A percentile compares a stretch with the other conserved stretches of the same genome.
Evolutionary conservation across 2,329 filamentous ascomycete genomes (phyloP).

Genomic region (Aspergillus thermomutatus): DNA sequence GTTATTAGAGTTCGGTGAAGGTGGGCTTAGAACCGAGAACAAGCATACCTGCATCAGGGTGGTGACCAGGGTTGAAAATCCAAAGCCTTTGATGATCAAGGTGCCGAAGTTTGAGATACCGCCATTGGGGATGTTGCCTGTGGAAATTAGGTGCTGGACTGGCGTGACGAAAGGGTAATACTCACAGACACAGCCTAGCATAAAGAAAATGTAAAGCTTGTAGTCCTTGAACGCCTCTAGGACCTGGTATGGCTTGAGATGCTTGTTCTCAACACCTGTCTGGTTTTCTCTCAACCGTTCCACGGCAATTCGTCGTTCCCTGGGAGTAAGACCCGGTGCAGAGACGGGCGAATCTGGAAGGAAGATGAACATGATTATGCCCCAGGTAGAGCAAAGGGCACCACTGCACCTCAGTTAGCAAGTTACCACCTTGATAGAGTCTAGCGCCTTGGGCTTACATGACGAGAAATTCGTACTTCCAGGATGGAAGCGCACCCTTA

Average conservation of each 20-base stretch:
- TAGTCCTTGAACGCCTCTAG: constrained; percentile 56
- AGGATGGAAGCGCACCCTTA: constrained; percentile 54
- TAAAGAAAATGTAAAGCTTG: constrained; percentile 58
- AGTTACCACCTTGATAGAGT: not conserved
- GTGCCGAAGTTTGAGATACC: constrained; percentile 59
- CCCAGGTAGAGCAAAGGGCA: constrained; percentile 58
- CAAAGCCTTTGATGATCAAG: constrained; percentile 57
- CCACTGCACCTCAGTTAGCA: constrained; percentile 25
- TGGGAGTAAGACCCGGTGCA: constrained; percentile 49
- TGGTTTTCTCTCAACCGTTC: constrained; percentile 56
- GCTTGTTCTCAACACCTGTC: constrained; percentile 57
- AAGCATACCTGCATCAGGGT: constrained; percentile 48
- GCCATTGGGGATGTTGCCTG: constrained; percentile 52
- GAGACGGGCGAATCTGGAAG: constrained; percentile 58
- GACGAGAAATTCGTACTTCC: constrained; percentile 69
- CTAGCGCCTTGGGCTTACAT: constrained; percentile 35
- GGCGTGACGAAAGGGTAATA: not conserved
- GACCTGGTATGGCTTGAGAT: constrained; percentile 54
- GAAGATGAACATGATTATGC: constrained; percentile 54
- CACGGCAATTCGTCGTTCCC: constrained; percentile 55
- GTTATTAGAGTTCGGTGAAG: not conserved
- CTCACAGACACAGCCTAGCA: constrained; percentile 47
- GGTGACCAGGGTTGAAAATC: constrained; percentile 53
- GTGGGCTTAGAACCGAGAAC: not conserved
- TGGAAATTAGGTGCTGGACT: not conserved